phyloP scores from a whole-genome alignment of 352 stramenopile species.

The Globisporangium uncinulatum region DNA sequence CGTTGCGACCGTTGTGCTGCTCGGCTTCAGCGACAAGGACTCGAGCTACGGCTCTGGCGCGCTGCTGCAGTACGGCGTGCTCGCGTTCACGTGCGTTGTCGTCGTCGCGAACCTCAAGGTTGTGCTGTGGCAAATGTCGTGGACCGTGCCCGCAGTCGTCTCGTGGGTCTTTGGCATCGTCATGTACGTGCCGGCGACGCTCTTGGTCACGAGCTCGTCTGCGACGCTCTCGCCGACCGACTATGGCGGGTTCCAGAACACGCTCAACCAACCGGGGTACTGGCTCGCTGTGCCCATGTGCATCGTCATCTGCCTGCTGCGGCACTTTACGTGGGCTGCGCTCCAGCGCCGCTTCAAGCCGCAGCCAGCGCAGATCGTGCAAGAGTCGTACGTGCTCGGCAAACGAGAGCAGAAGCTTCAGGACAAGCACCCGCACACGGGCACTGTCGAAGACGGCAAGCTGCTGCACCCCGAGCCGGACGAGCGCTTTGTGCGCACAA shows the following conservation, averaged over 20 bases:
- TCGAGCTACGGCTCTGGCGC: slow-evolving; percentile 82
- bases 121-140: slow-evolving; percentile 73
- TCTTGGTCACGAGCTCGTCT: slow-evolving; percentile 63
- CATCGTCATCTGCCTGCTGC: slow-evolving; percentile 44
- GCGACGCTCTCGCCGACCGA: slow-evolving; percentile 54
- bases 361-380: slow-evolving; percentile 72
- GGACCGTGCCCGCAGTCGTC: slow-evolving; percentile 37
- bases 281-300: slow-evolving; percentile 69
- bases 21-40: slow-evolving; percentile 63
- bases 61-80: slow-evolving; percentile 89
- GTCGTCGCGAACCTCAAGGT: slow-evolving; percentile 93
- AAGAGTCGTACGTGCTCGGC: slow-evolving; percentile 63
- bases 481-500: background rate
- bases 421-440: background rate
- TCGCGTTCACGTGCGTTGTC: slow-evolving; percentile 92
- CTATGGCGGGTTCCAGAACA: slow-evolving; percentile 75
- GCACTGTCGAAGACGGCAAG: background rate
- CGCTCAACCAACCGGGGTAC: slow-evolving; percentile 46
- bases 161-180: slow-evolving; percentile 62
- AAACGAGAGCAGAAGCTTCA: no score
- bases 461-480: background rate
- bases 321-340: slow-evolving; percentile 65
- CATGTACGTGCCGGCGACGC: slow-evolving; percentile 53
- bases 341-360: slow-evolving; percentile 75
- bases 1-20: slow-evolving; percentile 65